Evolutionary conservation across 805 yeast genomes (phyloP).

Genomic region (Metschnikowia dekortorum): DNA sequence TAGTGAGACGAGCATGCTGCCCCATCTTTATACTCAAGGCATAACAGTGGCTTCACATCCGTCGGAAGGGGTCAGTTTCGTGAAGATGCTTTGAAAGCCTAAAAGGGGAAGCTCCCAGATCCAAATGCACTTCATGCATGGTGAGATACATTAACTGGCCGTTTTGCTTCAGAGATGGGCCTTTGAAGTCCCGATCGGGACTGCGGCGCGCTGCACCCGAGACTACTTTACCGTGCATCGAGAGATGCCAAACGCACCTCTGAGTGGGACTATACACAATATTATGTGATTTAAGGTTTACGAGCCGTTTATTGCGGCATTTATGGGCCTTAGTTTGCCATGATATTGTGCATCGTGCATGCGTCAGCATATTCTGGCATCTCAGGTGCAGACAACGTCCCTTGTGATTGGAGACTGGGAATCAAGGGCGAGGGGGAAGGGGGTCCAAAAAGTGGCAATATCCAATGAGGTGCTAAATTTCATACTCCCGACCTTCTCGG

Average conservation of each 20-base stretch:
- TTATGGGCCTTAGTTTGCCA: too few species aligned
- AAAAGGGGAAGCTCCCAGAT: background rate
- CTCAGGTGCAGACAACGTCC: too few species aligned
- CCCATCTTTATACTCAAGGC: background rate
- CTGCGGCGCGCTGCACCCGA: background rate
- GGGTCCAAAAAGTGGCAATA: too few species aligned
- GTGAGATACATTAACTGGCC: background rate
- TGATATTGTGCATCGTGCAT: too few species aligned
- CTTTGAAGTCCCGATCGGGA: constrained; percentile 11
- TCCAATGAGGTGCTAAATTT: too few species aligned
- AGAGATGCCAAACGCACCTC: background rate
- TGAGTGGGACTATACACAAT: background rate
- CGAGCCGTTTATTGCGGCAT: too few species aligned
- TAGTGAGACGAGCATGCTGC: background rate
- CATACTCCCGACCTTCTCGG: too few species aligned
- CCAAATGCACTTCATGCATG: background rate
- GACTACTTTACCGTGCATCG: background rate
- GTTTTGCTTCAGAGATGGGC: background rate
- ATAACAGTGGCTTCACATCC: background rate
- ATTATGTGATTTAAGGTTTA: background rate
- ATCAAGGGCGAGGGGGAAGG: background rate
- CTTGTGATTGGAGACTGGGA: too few species aligned
- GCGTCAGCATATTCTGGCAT: too few species aligned
- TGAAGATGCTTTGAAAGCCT: background rate
- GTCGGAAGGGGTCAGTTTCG: background rate